phyloP scores from a whole-genome alignment of 305 asterid species.

The Rubia tinctorum region DNA sequence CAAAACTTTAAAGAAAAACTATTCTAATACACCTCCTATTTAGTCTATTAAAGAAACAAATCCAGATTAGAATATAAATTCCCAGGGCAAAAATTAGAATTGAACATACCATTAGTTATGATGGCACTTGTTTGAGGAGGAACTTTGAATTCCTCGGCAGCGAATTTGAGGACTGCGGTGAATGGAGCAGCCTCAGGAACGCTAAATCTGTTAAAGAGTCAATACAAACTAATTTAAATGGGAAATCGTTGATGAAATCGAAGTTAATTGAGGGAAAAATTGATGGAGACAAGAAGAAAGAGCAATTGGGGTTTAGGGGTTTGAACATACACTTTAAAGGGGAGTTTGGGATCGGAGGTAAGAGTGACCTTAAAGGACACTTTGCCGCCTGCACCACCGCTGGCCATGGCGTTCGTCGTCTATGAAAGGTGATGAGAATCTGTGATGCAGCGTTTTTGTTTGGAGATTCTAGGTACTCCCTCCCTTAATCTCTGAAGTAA shows the following conservation, averaged over 20 bases:
- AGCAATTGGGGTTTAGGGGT: not conserved
- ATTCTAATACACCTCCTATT: not conserved
- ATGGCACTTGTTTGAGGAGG: conserved; percentile 98
- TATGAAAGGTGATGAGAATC: not conserved
- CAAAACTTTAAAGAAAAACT: not conserved
- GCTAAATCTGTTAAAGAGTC: conserved; percentile 54
- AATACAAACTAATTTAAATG: not conserved
- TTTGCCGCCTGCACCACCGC: conserved; percentile 80
- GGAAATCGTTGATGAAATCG: not conserved
- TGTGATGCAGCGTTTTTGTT: not conserved
- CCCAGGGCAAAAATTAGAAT: no score
- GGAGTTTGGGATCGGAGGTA: conserved; percentile 94
- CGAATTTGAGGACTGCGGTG: conserved; percentile 90
- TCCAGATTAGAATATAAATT: not conserved
- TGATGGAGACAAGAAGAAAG: not conserved
- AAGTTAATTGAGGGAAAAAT: not conserved
- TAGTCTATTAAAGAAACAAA: not conserved
- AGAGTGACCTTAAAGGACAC: conserved; percentile 91
- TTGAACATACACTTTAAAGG: conserved; percentile 81
- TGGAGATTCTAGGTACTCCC: not conserved
- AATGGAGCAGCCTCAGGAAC: conserved; percentile 98
- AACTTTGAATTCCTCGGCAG: conserved; percentile 98
- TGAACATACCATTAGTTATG: conserved; percentile 78
- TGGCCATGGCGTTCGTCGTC: conserved; percentile 44
- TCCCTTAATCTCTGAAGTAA: no score